Conservation (phyloP, 225 moss, liverwort and hornwort genomes). For the Antitrichia curtipendula region DNA sequence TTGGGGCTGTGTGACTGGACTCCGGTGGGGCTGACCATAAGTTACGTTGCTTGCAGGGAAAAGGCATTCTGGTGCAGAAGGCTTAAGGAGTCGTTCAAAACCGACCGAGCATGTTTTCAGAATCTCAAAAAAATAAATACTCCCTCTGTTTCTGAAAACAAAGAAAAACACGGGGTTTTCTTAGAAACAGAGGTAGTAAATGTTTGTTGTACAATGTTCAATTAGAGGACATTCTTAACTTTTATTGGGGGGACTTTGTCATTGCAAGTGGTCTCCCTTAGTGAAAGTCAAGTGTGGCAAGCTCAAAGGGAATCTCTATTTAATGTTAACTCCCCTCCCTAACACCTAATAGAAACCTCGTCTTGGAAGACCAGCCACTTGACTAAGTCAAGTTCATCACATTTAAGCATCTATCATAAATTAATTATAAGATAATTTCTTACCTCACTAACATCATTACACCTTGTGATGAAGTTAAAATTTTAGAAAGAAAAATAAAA, state of each 20-base stretch:
- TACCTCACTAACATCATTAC: rapidly evolving
- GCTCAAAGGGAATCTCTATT: neutral
- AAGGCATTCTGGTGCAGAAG: no score
- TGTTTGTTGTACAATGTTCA: neutral
- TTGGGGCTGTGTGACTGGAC: neutral
- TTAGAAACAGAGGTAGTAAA: no score
- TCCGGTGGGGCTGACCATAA: neutral
- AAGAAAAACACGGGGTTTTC: no score
- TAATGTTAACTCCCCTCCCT: rapidly evolving
- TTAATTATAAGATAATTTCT: neutral
- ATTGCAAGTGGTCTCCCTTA: neutral
- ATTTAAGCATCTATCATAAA: neutral
- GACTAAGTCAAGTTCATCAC: neutral
- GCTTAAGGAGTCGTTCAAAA: no score
- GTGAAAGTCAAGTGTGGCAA: neutral
- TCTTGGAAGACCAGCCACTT: neutral
- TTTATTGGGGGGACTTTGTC: neutral
- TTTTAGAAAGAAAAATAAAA: neutral
- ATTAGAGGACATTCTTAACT: neutral
- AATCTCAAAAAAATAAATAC: no score
- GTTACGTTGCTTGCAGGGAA: neutral
- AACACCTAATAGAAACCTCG: neutral
- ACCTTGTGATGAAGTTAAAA: neutral
- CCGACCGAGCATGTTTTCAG: neutral
- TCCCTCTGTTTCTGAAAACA: no score